Evolutionary conservation across 1,284 basidiomycete genomes (phyloP).

Genomic region (Rhodotorula sp.): DNA sequence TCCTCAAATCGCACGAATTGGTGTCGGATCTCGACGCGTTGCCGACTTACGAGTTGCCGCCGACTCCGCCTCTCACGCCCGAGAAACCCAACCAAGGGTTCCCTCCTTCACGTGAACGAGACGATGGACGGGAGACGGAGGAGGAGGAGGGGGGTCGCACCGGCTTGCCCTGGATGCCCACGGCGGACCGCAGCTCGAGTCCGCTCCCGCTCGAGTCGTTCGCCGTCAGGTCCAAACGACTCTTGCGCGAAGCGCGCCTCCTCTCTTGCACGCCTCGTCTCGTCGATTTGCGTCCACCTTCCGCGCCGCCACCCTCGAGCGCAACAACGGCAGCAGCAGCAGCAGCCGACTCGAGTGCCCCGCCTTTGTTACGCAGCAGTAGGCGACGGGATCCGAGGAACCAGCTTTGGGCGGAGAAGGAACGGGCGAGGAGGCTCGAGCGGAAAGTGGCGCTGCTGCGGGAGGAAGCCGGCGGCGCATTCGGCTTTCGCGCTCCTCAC

Average conservation of each 20-base stretch:
- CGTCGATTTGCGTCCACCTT: conserved; percentile 59
- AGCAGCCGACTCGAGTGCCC: conserved; percentile 65
- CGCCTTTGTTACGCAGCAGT: conserved; percentile 47
- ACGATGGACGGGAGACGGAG: too few species aligned
- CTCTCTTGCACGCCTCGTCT: conserved; percentile 76
- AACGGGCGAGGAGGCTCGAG: conserved; percentile 68
- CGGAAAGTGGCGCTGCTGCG: conserved; percentile 56
- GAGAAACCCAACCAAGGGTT: neutral
- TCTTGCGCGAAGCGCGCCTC: conserved; percentile 77
- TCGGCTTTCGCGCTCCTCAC: neutral
- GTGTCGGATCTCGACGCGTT: conserved; percentile 75
- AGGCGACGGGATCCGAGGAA: conserved; percentile 63
- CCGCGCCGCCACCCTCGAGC: conserved; percentile 55
- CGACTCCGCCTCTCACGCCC: conserved; percentile 35
- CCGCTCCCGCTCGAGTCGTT: conserved; percentile 59
- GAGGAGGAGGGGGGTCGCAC: too few species aligned
- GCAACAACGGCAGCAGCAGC: conserved; percentile 56
- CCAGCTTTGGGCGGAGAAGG: conserved; percentile 71
- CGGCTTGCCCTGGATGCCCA: conserved; percentile 43
- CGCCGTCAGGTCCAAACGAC: conserved; percentile 71
- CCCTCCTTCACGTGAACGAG: too few species aligned
- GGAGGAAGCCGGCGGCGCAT: neutral
- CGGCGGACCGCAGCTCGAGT: conserved; percentile 49
- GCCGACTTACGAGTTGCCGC: conserved; percentile 58
- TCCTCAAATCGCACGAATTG: conserved; percentile 84